Percentiles rank a stretch among this genome's conserved stretches.
phyloP scores from a whole-genome alignment of 2,329 filamentous ascomycete species.

The Clarireedia sp. region DNA sequence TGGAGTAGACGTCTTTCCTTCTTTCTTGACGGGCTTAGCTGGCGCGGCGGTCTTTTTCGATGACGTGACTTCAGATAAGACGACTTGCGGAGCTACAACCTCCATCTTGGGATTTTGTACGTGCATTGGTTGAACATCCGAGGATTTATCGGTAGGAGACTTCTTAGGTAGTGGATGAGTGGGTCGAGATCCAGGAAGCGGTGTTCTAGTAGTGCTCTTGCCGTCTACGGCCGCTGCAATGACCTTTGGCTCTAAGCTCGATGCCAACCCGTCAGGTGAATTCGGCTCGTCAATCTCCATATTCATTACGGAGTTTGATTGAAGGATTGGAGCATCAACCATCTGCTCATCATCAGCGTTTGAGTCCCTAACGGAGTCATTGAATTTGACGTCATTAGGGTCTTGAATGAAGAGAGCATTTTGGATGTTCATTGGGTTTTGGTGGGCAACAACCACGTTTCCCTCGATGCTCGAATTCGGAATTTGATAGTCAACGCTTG shows the following conservation, averaged over 20 bases:
- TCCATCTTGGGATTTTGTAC: too few species aligned
- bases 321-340: neutral
- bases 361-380: neutral
- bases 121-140: too few species aligned
- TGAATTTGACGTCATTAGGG: neutral
- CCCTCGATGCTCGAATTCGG: neutral
- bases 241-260: too few species aligned
- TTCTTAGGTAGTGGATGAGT: too few species aligned
- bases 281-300: too few species aligned
- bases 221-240: too few species aligned
- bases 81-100: too few species aligned
- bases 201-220: too few species aligned
- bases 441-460: neutral
- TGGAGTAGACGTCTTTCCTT: neutral
- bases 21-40: neutral
- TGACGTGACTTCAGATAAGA: too few species aligned
- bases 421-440: neutral
- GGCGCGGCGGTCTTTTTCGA: neutral
- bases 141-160: too few species aligned
- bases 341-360: neutral
- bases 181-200: too few species aligned
- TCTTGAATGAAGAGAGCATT: neutral
- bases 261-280: too few species aligned
- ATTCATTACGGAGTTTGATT: neutral
- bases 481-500: neutral